Base-by-base conservation (phyloP, 75 land plant species). In the Pinus taeda region DNA sequence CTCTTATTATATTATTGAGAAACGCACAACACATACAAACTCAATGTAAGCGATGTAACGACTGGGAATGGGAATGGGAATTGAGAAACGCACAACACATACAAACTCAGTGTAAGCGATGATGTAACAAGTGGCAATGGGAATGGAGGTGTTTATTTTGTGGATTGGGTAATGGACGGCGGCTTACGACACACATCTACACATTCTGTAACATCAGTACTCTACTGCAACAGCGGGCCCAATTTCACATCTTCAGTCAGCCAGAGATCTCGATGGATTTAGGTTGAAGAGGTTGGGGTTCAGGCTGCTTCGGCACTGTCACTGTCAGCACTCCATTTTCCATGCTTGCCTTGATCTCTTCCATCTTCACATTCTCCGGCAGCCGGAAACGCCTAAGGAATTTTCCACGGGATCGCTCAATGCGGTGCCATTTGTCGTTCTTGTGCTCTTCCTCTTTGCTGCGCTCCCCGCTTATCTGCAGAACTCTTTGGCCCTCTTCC, bases 281-380 rank as follows among this genome's bases (percentile, higher is more conserved):
- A 57, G 60, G 78, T 45, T 45, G 49, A 11, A 42, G 33, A 3
- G 42, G 53, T n/a, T 45, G 37, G 24, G 29, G 15, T n/a, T 33
- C 24, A 1, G 56, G 65, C 3, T 57, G 59, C 73, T 83, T 87
- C 3, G 85, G 88, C 39, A 83, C 76, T 1, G 20, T 63, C 58
- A 83, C 83, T 0, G 70, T 78, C 17, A 87, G 79, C 72, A 83
- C 83, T 4, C 88, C 85, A 57, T 87, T 21, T 59, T 80, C 79
- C 63, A 84, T 60, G 63, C 18, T 17, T 15, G 73, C 42, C 26
- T 71, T 76, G 24, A 87, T 64, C 4, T 67, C 83, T 14, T 83
- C 85, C 21, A 79, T 20, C 58, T 83, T 73, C 7, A 56, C 83
- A 59, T 80, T 74, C 15, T 72, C 82, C 42, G 88, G 85, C 63